These are phyloP conservation scores for Gossypium longicalyx DNA, from an alignment of 345 rosid genomes.

Conservation along the genomic window DNA sequence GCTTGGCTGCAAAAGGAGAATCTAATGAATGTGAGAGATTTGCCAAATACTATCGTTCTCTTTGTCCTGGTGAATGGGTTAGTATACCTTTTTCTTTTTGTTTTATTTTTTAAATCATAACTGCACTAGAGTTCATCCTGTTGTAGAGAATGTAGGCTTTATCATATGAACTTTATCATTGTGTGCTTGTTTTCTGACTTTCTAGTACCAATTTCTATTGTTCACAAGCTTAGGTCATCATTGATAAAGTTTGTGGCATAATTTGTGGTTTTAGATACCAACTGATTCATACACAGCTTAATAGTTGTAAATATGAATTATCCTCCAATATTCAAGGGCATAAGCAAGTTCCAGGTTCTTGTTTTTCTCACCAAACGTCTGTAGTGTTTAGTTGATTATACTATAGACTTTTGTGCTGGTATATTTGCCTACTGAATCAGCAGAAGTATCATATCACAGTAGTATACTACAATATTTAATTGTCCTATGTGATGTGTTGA, in stretches of 20 bases:
- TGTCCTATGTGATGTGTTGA: background rate
- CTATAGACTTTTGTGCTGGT: background rate
- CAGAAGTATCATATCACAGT: background rate
- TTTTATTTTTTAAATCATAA: background rate
- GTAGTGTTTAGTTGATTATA: slow-evolving; percentile 1
- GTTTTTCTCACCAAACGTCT: background rate
- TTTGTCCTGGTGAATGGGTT: slow-evolving; percentile 97
- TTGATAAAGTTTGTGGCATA: background rate
- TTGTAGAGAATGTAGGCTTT: background rate
- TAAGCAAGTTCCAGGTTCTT: background rate
- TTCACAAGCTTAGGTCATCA: background rate
- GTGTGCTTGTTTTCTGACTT: background rate
- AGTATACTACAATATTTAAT: background rate
- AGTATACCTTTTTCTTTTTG: slow-evolving; percentile 17
- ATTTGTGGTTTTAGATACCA: background rate
- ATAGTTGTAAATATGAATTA: background rate
- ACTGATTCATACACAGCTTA: background rate
- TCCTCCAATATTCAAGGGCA: background rate
- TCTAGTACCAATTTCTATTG: background rate
- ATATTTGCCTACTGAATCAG: background rate
- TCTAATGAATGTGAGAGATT: slow-evolving; percentile 66
- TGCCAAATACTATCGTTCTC: slow-evolving; percentile 78
- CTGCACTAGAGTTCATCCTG: background rate
- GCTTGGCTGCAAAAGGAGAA: slow-evolving; percentile 75
- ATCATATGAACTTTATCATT: background rate